Conservation (phyloP, 352 stramenopile species). For the Globisporangium abappressorium region DNA sequence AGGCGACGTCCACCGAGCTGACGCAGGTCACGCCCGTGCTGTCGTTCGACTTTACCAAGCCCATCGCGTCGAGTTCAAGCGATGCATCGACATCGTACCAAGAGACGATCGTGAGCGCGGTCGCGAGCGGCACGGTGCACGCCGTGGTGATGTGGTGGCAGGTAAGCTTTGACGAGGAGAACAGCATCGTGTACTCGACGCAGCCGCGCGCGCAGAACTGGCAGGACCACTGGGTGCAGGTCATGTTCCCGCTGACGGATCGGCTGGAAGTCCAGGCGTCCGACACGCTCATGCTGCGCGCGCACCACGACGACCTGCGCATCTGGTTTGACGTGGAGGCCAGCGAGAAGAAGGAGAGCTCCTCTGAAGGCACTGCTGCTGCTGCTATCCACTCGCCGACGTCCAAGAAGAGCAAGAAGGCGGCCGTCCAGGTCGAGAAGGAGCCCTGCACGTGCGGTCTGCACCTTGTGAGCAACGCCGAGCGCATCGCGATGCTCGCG, state of each 20-base stretch:
- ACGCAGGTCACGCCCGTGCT: constrained; percentile 46
- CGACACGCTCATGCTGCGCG: constrained; percentile 40
- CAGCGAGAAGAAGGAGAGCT: constrained; percentile 8
- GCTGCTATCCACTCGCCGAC: constrained; percentile 4
- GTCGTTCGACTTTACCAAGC: constrained; percentile 63
- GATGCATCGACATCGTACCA: constrained; percentile 21
- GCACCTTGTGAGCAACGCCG: constrained; percentile 77
- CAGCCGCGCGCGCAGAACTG: constrained; percentile 63
- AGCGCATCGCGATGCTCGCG: constrained; percentile 74
- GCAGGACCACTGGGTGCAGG: constrained; percentile 84
- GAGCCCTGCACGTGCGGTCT: constrained; percentile 66
- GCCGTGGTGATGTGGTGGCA: constrained; percentile 82
- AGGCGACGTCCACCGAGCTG: constrained; percentile 35
- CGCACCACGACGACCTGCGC: constrained; percentile 72
- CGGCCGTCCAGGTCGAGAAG: constrained; percentile 32
- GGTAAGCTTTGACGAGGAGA: constrained; percentile 54
- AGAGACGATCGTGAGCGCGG: constrained; percentile 36
- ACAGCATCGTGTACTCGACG: constrained; percentile 66
- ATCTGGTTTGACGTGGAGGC: constrained; percentile 71
- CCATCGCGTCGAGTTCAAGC: constrained; percentile 15
- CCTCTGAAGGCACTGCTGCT: not conserved
- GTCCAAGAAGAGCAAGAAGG: constrained; percentile 36
- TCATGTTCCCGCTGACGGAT: constrained; percentile 61
- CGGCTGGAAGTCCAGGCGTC: constrained; percentile 19
- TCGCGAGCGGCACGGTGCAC: constrained; percentile 40